These are phyloP conservation scores for Rhynchospora pubera DNA, from an alignment of 176 grass and related monocot species.

Conservation along the genomic window DNA sequence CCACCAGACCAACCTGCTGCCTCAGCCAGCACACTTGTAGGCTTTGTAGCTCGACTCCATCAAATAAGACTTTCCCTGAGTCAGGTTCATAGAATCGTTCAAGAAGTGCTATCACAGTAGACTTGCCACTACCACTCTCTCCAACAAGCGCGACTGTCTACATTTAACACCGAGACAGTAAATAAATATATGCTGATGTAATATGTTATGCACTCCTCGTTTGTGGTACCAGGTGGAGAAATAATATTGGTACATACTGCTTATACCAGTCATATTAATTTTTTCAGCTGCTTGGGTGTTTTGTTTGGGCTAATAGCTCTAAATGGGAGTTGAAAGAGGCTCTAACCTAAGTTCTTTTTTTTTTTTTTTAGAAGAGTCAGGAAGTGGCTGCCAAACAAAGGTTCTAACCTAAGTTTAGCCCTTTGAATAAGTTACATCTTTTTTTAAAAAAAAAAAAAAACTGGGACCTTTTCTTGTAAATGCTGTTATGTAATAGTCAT, in stretches of 20 bases:
- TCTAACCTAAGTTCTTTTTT: too few relatives aligned
- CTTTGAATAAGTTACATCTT: not conserved
- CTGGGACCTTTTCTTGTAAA: not conserved
- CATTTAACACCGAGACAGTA: not conserved
- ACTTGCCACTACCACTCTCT: constrained; percentile 75
- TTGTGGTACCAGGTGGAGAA: not conserved
- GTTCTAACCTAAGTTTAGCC: not conserved
- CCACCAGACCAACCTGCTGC: constrained; percentile 53
- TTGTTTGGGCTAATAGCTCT: not conserved
- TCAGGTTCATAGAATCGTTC: constrained; percentile 82
- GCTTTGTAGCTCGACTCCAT: constrained; percentile 38
- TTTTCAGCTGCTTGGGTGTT: not conserved
- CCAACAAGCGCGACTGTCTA: constrained; percentile 71
- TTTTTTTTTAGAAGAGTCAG: too few relatives aligned
- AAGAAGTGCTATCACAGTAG: constrained; percentile 47
- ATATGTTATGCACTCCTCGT: not conserved
- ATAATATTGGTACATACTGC: not conserved
- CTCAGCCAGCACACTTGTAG: constrained; percentile 70
- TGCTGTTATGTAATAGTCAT: not conserved
- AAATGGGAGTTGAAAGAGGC: too few relatives aligned
- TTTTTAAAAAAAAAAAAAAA: not conserved
- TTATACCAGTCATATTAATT: not conserved
- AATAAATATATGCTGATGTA: not conserved
- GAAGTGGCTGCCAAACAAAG: too few relatives aligned
- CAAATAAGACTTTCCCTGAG: constrained; percentile 47